Evolutionary conservation across 2,329 filamentous ascomycete species (phyloP).

Genomic region (Clarireedia sp.): DNA sequence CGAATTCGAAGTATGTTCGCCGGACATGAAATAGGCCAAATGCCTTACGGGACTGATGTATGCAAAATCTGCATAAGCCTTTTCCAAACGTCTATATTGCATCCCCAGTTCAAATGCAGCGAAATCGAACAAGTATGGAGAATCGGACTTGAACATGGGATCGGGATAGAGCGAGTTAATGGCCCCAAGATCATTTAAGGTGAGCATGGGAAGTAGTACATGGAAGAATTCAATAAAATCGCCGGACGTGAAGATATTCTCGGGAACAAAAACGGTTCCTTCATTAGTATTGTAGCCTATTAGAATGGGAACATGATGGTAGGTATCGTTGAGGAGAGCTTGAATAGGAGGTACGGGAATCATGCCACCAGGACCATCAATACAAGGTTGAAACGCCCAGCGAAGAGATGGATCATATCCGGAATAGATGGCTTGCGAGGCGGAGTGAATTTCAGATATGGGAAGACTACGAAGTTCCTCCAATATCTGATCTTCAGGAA

Average conservation of each 20-base stretch:
- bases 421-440: slow-evolving; percentile 38
- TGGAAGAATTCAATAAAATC: slow-evolving; percentile 56
- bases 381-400: slow-evolving; percentile 63
- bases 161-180: slow-evolving; percentile 58
- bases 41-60: slow-evolving; percentile 58
- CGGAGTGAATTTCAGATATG: slow-evolving; percentile 32
- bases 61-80: slow-evolving; percentile 56
- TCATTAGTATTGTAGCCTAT: slow-evolving; percentile 67
- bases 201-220: slow-evolving; percentile 50
- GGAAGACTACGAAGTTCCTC: slow-evolving; percentile 40
- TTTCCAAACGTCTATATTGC: slow-evolving; percentile 50
- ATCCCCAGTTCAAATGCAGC: slow-evolving; percentile 33
- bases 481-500: slow-evolving; percentile 41
- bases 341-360: slow-evolving; percentile 50
- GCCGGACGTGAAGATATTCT: slow-evolving; percentile 35
- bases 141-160: slow-evolving; percentile 35
- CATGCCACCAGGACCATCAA: slow-evolving; percentile 47
- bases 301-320: slow-evolving; percentile 52
- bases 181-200: slow-evolving; percentile 40
- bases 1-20: slow-evolving; percentile 1
- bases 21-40: slow-evolving; percentile 40
- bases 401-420: slow-evolving; percentile 37
- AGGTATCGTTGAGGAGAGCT: slow-evolving; percentile 46
- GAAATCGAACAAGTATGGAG: slow-evolving; percentile 10
- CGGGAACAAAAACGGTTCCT: slow-evolving; percentile 55